Percentiles rank a stretch among this genome's conserved stretches.
These are phyloP conservation scores for Termitomyces sp. DNA, from an alignment of 768 basidiomycete genomes.

Conservation along the genomic window DNA sequence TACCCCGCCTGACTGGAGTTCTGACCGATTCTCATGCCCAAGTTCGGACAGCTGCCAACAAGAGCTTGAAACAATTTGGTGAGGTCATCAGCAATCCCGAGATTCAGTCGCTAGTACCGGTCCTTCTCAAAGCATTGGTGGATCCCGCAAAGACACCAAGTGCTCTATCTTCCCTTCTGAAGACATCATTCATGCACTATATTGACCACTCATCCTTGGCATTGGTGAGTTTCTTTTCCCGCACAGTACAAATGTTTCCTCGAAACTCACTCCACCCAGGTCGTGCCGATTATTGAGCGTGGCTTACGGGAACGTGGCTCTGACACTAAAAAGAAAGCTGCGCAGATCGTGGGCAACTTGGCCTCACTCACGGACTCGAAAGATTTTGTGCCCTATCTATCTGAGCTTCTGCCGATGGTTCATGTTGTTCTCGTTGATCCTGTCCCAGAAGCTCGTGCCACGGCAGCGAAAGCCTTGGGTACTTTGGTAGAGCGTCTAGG, in stretches of 20 bases:
- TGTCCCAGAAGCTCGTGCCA: constrained; percentile 95
- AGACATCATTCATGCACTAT: constrained; percentile 96
- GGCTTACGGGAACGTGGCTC: constrained; percentile 89
- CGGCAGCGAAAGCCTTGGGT: constrained; percentile 94
- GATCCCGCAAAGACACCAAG: constrained; percentile 89
- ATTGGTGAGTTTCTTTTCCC: constrained; percentile 45
- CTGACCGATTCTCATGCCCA: constrained; percentile 97
- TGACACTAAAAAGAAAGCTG: constrained; percentile 92
- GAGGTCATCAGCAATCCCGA: constrained; percentile 98
- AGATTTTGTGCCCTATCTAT: constrained; percentile 95
- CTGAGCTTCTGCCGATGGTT: constrained; percentile 82
- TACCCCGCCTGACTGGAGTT: constrained; percentile 91
- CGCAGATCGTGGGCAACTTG: constrained; percentile 96
- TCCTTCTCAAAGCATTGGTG: constrained; percentile 89
- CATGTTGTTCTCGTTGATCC: constrained; percentile 93
- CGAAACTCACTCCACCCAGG: constrained; percentile 36
- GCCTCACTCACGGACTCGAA: constrained; percentile 84
- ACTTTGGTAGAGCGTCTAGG: constrained; percentile 96
- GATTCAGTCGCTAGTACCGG: constrained; percentile 84
- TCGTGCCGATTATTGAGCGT: constrained; percentile 92
- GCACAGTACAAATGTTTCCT: background rate
- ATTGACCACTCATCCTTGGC: constrained; percentile 97
- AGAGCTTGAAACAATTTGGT: constrained; percentile 94
- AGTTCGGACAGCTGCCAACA: constrained; percentile 89
- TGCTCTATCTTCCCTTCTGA: constrained; percentile 80